Evolutionary conservation across 2,329 filamentous ascomycete genomes (phyloP).

Genomic region (Hysterium pulicare): DNA sequence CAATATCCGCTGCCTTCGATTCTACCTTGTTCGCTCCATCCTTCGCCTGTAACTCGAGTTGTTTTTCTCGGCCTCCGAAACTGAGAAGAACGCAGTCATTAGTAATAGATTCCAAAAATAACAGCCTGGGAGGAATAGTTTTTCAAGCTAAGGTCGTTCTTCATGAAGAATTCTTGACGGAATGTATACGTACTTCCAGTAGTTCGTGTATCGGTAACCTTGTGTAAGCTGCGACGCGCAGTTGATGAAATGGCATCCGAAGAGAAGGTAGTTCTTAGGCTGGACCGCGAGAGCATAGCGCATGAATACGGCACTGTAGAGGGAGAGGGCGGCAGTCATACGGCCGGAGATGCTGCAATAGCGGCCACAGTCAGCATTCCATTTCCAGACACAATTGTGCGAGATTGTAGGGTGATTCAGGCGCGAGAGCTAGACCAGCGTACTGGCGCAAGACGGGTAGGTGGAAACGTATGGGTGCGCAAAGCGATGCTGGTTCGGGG

Average conservation of each 20-base stretch:
- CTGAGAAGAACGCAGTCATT: constrained; percentile 7
- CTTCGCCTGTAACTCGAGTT: constrained; percentile 36
- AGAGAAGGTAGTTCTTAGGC: constrained; percentile 65
- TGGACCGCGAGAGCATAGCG: constrained; percentile 63
- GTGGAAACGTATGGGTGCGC: not conserved
- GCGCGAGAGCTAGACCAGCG: not conserved
- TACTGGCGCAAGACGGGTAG: not conserved
- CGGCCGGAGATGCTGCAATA: constrained; percentile 58
- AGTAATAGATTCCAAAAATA: not conserved
- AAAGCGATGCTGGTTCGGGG: not conserved
- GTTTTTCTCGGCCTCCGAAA: constrained; percentile 45
- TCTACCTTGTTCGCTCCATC: constrained; percentile 26
- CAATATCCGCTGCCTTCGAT: constrained; percentile 23
- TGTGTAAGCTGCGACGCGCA: constrained; percentile 60
- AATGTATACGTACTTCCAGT: constrained; percentile 52
- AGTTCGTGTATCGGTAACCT: constrained; percentile 60
- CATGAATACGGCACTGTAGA: constrained; percentile 65
- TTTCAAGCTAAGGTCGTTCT: no score
- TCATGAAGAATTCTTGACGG: no score
- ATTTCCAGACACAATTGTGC: not conserved
- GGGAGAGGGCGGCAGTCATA: constrained; percentile 59
- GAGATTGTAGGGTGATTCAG: not conserved
- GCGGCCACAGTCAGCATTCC: constrained; percentile 3
- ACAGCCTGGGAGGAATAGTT: not conserved
- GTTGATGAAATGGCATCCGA: constrained; percentile 65